Evolutionary conservation across 257 asterid species (phyloP).

Genomic region (Petunia secreta): DNA sequence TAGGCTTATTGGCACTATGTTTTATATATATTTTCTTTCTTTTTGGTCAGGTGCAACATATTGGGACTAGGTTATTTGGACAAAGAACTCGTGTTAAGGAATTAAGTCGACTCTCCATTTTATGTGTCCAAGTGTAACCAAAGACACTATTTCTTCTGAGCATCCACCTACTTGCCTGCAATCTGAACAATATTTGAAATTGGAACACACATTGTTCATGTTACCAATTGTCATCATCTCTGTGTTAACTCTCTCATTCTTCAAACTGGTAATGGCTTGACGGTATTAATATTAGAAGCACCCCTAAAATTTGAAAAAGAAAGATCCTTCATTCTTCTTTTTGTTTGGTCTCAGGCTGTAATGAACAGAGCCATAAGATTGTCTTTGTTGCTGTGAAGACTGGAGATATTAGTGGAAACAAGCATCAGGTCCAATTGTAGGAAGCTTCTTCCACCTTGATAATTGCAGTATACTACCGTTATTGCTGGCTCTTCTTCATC

Average conservation of each 20-base stretch:
- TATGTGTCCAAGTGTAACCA: background rate
- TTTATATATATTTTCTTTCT: no score
- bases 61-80: background rate
- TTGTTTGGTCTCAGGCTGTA: conserved; percentile 6
- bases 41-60: no score
- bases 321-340: background rate
- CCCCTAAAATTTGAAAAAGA: background rate
- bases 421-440: background rate
- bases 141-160: background rate
- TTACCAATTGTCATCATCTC: background rate
- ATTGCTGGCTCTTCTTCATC: background rate
- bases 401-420: background rate
- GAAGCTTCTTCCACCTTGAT: background rate
- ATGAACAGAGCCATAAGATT: background rate
- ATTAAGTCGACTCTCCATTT: background rate
- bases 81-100: background rate
- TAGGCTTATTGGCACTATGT: no score
- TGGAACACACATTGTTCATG: background rate
- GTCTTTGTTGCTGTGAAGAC: background rate
- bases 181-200: background rate
- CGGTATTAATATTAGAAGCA: background rate
- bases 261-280: background rate
- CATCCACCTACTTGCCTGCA: background rate
- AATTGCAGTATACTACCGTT: background rate
- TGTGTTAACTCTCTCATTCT: background rate